Evolutionary conservation across 225 moss, liverwort and hornwort genomes (phyloP).

Genomic region (Thuidium tamariscinum): DNA sequence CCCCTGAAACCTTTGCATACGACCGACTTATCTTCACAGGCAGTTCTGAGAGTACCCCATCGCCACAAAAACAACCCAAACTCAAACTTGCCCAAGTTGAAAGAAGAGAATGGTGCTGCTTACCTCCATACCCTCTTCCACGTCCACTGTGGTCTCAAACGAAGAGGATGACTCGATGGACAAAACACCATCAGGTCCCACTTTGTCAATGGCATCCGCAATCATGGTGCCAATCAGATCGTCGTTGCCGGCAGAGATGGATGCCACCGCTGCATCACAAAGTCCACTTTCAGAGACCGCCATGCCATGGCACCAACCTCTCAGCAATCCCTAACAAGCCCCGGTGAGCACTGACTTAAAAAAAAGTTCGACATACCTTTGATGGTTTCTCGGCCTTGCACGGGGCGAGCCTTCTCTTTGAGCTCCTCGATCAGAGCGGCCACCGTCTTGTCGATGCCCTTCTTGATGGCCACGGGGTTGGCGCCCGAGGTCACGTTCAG

Average conservation of each 20-base stretch:
- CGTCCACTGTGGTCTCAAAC: slow-evolving; percentile 66
- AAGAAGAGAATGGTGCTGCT: not conserved
- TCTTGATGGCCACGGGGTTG: slow-evolving; percentile 88
- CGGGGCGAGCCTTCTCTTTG: slow-evolving; percentile 50
- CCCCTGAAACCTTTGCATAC: not conserved
- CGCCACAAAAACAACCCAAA: no score
- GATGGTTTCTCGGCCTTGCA: slow-evolving; percentile 84
- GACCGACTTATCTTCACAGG: no score
- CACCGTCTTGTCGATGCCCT: slow-evolving; percentile 90
- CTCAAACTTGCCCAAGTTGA: not conserved
- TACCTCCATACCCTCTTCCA: slow-evolving; percentile 98
- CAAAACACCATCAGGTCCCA: slow-evolving; percentile 81
- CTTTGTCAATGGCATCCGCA: slow-evolving; percentile 92
- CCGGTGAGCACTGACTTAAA: no score
- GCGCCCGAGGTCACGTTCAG: slow-evolving; percentile 92
- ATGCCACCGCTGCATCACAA: not conserved
- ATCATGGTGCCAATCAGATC: slow-evolving; percentile 75
- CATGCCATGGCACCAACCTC: not conserved
- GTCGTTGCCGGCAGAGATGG: slow-evolving; percentile 39
- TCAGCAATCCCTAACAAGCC: not conserved
- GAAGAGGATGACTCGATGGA: slow-evolving; percentile 92
- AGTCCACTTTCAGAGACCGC: not conserved
- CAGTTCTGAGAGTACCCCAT: no score
- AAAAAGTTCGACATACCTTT: slow-evolving; percentile 15
- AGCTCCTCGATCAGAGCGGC: slow-evolving; percentile 56